A percentile compares a stretch with the other conserved stretches of the same genome.
Conservation (phyloP, 495 filamentous ascomycete genomes). For the Pyrenopolyporus hunteri region DNA sequence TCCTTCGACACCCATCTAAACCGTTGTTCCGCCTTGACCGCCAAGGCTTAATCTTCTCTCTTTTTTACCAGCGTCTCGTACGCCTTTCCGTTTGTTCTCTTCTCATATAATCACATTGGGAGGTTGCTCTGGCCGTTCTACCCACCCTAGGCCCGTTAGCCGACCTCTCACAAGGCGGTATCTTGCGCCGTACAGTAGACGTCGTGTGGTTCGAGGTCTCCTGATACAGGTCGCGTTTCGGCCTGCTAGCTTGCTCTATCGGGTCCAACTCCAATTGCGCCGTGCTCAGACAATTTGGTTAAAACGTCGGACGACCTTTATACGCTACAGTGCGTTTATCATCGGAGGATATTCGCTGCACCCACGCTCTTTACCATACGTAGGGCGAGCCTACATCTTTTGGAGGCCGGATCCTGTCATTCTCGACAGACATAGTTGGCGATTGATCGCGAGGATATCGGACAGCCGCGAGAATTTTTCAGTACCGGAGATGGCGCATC, state of each 20-base stretch:
- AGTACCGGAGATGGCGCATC: constrained; percentile 29
- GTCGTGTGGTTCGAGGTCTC: constrained; percentile 20
- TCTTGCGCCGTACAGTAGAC: constrained; percentile 17
- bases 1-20: constrained; percentile 11
- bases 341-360: background rate
- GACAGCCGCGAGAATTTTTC: background rate
- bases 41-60: constrained; percentile 8
- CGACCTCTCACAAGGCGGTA: constrained; percentile 16
- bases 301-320: constrained; percentile 4
- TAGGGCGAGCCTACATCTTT: background rate
- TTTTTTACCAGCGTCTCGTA: background rate
- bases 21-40: constrained; percentile 31
- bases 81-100: constrained; percentile 20
- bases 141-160: constrained; percentile 10
- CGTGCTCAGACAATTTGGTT: background rate
- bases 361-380: background rate
- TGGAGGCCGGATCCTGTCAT: background rate
- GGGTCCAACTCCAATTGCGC: constrained; percentile 11
- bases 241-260: constrained; percentile 16
- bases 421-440: background rate
- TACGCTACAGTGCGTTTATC: background rate
- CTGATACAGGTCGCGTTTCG: constrained; percentile 37
- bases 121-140: constrained; percentile 5
- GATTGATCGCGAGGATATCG: background rate
- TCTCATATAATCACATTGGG: constrained; percentile 8